These are phyloP conservation scores for Chlamydomonas asymmetrica DNA, from an alignment of 139 green algal genomes.

Conservation along the genomic window DNA sequence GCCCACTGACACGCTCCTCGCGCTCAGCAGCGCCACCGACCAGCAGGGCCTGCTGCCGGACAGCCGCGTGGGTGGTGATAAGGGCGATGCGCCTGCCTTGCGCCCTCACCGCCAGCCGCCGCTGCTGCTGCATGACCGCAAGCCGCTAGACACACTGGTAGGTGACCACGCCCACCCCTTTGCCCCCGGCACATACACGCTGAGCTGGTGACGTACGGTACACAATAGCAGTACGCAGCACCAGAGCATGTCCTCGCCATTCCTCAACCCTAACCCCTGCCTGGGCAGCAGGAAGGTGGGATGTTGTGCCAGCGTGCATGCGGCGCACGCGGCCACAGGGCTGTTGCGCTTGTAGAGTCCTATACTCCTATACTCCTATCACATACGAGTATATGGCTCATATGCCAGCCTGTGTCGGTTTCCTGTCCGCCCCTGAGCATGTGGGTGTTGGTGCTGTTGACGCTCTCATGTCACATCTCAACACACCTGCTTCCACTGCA, in stretches of 20 bases:
- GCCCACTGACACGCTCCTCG: too few relatives aligned
- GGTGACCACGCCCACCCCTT: not conserved
- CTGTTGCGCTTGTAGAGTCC: not conserved
- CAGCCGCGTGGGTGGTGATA: not conserved
- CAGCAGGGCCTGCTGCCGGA: too few relatives aligned
- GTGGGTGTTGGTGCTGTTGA: too few relatives aligned
- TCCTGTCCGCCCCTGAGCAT: not conserved
- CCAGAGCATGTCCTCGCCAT: not conserved
- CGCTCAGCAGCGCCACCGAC: too few relatives aligned
- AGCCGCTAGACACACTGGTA: not conserved
- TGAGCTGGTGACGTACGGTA: not conserved
- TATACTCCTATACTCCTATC: not conserved
- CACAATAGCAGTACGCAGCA: not conserved
- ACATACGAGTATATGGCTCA: too few relatives aligned
- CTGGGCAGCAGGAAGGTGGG: not conserved
- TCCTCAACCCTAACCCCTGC: not conserved
- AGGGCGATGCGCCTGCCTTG: not conserved
- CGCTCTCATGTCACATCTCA: too few relatives aligned
- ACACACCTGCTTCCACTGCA: too few relatives aligned
- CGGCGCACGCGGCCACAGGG: not conserved
- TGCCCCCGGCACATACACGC: not conserved
- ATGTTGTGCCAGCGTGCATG: not conserved
- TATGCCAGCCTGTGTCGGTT: too few relatives aligned
- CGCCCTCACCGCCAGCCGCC: not conserved
- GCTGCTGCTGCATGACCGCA: constrained; percentile 22